phyloP scores from a whole-genome alignment of 2,329 filamentous ascomycete species.

The Hypocreales sp. region DNA sequence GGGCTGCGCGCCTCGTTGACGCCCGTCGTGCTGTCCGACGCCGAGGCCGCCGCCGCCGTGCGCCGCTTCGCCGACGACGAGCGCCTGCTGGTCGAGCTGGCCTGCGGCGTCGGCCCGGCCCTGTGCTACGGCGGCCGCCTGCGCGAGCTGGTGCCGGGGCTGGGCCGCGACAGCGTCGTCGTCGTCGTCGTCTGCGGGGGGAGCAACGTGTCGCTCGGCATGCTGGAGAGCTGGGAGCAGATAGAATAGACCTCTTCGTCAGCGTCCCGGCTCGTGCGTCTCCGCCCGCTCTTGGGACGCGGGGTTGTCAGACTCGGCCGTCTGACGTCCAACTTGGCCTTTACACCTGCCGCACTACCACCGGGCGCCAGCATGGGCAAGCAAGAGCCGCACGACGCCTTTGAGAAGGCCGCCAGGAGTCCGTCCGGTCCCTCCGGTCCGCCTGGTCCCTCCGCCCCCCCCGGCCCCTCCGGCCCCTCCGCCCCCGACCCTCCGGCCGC shows the following conservation, averaged over 20 bases:
- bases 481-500: slow-evolving; percentile 1
- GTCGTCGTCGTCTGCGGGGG: slow-evolving; percentile 17
- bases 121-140: slow-evolving; percentile 12
- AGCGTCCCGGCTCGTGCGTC: no score
- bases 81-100: slow-evolving; percentile 13
- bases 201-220: slow-evolving; percentile 16
- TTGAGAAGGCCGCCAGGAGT: no score
- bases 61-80: slow-evolving; percentile 13
- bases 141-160: slow-evolving; percentile 7
- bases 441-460: no score
- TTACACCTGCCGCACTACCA: no score
- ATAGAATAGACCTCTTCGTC: slow-evolving; percentile 1
- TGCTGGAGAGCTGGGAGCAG: no score
- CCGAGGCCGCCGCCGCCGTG: slow-evolving; percentile 12
- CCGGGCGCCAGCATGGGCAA: no score
- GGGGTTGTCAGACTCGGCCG: no score
- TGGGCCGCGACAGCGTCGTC: slow-evolving; percentile 10
- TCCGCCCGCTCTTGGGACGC: no score
- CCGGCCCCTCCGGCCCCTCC: neutral
- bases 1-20: slow-evolving; percentile 11
- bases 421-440: neutral
- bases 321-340: no score
- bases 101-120: slow-evolving; percentile 13
- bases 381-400: no score
- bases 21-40: slow-evolving; percentile 11